These are phyloP conservation scores for Globisporangium carolinianum DNA, from an alignment of 352 stramenopile species.

Conservation along the genomic window DNA sequence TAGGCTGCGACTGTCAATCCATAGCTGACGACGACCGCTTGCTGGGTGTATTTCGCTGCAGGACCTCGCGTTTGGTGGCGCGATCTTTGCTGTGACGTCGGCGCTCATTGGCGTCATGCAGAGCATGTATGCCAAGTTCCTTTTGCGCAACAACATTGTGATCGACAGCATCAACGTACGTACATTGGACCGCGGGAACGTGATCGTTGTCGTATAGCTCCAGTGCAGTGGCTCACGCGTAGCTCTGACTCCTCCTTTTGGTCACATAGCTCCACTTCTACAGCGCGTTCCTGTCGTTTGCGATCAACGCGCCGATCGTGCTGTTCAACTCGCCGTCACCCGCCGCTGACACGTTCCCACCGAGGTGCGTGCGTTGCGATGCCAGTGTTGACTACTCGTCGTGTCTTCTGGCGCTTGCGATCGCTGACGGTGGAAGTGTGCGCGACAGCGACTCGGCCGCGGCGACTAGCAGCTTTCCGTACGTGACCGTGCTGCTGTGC, in stretches of 20 bases:
- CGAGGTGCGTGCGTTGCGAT: constrained; percentile 14
- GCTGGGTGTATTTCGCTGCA: not conserved
- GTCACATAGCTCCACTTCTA: constrained; percentile 76
- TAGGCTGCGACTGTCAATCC: not conserved
- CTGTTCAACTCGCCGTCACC: constrained; percentile 35
- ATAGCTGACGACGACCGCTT: too few species aligned
- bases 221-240: too few species aligned
- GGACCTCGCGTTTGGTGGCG: constrained; percentile 59
- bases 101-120: constrained; percentile 78
- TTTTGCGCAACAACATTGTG: constrained; percentile 69
- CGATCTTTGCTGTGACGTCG: constrained; percentile 66
- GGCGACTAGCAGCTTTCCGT: constrained; percentile 44
- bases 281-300: constrained; percentile 75
- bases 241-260: constrained; percentile 1
- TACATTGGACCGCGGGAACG: not conserved
- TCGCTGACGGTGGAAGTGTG: not conserved
- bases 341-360: constrained; percentile 45
- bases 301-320: constrained; percentile 76
- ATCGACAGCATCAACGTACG: constrained; percentile 79
- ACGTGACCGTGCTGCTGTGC: constrained; percentile 62
- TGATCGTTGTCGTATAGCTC: too few species aligned
- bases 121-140: constrained; percentile 87
- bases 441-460: constrained; percentile 2
- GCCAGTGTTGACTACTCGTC: constrained; percentile 1
- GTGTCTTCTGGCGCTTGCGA: not conserved